phyloP scores from a whole-genome alignment of 148 eudicot species.

The Silene conica region DNA sequence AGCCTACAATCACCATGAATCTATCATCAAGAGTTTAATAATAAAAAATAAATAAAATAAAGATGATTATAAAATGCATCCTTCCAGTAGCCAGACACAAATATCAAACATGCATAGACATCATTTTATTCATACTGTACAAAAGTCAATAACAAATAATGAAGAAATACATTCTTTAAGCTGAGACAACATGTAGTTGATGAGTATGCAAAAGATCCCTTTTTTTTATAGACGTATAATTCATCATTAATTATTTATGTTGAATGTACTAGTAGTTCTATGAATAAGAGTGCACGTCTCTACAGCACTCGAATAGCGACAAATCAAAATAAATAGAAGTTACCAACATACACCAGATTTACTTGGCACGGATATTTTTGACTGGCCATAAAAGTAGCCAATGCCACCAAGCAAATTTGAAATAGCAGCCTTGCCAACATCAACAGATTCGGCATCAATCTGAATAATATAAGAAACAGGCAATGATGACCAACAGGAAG shows the following conservation, averaged over 20 bases:
- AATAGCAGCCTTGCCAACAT: constrained; percentile 74
- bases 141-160: constrained; percentile 6
- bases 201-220: background rate
- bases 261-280: background rate
- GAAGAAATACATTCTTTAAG: background rate
- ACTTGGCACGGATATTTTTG: constrained; percentile 69
- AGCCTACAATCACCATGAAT: background rate
- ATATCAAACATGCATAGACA: background rate
- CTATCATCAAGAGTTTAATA: background rate
- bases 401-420: constrained; percentile 90
- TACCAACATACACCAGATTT: constrained; percentile 40
- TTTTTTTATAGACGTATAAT: background rate
- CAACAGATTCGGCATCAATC: constrained; percentile 56
- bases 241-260: background rate
- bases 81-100: background rate
- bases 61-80: background rate
- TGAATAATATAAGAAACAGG: constrained; percentile 27
- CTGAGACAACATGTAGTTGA: background rate
- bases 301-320: background rate
- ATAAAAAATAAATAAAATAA: too few relatives aligned
- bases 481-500: background rate
- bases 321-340: background rate
- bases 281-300: background rate
- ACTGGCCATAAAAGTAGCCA: constrained; percentile 96
- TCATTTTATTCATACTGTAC: background rate